Evolutionary conservation across 2,329 filamentous ascomycete genomes (phyloP).

Genomic region (Aspergillus fumigatus): DNA sequence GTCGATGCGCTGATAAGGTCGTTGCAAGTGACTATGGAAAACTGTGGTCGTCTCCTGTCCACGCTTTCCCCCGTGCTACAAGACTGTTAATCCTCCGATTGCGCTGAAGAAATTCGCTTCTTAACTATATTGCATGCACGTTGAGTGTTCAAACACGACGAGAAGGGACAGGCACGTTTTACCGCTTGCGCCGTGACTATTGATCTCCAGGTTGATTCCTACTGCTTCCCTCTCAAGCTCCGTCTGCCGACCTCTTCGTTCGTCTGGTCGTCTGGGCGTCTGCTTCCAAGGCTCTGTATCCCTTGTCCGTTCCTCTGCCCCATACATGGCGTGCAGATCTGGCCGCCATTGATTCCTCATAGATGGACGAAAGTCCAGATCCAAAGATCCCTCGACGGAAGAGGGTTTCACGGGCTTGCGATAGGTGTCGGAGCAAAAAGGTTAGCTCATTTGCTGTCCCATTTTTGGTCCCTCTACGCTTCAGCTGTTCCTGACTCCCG

Average conservation of each 20-base stretch:
- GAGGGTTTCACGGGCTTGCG: slow-evolving; percentile 44
- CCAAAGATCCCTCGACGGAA: slow-evolving; percentile 37
- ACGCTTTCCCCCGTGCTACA: not conserved
- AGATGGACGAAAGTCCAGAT: slow-evolving; percentile 38
- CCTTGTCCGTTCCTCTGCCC: slow-evolving; percentile 2
- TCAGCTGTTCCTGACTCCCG: not conserved
- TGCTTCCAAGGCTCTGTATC: not conserved
- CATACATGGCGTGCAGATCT: slow-evolving; percentile 23
- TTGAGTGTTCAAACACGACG: not conserved
- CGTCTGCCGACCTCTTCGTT: not conserved
- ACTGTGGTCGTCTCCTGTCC: not conserved
- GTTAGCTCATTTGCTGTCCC: slow-evolving; percentile 15
- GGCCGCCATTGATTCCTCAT: slow-evolving; percentile 21
- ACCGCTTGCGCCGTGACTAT: not conserved
- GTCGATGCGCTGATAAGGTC: slow-evolving; percentile 1
- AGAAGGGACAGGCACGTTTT: not conserved
- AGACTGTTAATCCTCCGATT: slow-evolving; percentile 6
- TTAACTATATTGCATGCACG: not conserved
- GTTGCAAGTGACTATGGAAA: slow-evolving; percentile 6
- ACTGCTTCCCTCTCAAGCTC: not conserved
- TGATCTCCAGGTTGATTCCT: not conserved
- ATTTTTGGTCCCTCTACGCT: not conserved
- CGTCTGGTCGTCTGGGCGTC: not conserved
- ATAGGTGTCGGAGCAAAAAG: slow-evolving; percentile 44
- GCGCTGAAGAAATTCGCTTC: not conserved